Percentiles rank a stretch among this genome's conserved stretches.
Conservation (phyloP, 2,329 filamentous ascomycete genomes). For the Aspergillus sp. region DNA sequence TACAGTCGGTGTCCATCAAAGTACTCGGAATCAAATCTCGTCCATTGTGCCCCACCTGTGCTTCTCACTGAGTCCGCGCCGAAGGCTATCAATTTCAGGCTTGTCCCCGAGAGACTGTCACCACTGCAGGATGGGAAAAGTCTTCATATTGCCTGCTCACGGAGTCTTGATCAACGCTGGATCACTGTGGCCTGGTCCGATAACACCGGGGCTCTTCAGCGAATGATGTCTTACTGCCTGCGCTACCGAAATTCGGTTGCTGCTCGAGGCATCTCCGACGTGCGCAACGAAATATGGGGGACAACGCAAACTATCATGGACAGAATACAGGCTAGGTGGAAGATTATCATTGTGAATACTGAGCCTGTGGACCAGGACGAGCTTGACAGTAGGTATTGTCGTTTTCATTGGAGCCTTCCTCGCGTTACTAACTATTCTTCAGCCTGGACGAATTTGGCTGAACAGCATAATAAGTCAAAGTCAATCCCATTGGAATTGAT, state of each 20-base stretch:
- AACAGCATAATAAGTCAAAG: constrained; percentile 33
- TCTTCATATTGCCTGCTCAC: constrained; percentile 54
- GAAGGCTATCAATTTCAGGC: constrained; percentile 48
- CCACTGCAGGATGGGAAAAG: constrained; percentile 51
- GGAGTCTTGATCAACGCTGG: constrained; percentile 52
- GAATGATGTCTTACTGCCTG: constrained; percentile 50
- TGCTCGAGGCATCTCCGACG: constrained; percentile 38
- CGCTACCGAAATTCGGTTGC: constrained; percentile 29
- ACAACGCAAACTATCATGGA: constrained; percentile 51
- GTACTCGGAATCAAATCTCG: constrained; percentile 23
- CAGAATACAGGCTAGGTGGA: constrained; percentile 48
- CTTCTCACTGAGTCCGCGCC: constrained; percentile 49
- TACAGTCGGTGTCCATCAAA: constrained; percentile 52
- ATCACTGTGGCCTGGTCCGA: constrained; percentile 55
- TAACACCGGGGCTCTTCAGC: constrained; percentile 48
- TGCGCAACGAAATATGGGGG: constrained; percentile 52
- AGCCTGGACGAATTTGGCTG: constrained; percentile 33
- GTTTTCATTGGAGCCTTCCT: not conserved
- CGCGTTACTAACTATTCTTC: constrained; percentile 13
- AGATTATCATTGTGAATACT: constrained; percentile 48
- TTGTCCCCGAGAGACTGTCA: constrained; percentile 47
- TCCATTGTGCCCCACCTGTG: constrained; percentile 48
- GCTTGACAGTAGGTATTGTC: constrained; percentile 36
- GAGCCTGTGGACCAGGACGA: constrained; percentile 48
- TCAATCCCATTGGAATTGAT: constrained; percentile 29